Base-by-base conservation (phyloP, 768 basidiomycete species). In the Paxillus involutus region DNA sequence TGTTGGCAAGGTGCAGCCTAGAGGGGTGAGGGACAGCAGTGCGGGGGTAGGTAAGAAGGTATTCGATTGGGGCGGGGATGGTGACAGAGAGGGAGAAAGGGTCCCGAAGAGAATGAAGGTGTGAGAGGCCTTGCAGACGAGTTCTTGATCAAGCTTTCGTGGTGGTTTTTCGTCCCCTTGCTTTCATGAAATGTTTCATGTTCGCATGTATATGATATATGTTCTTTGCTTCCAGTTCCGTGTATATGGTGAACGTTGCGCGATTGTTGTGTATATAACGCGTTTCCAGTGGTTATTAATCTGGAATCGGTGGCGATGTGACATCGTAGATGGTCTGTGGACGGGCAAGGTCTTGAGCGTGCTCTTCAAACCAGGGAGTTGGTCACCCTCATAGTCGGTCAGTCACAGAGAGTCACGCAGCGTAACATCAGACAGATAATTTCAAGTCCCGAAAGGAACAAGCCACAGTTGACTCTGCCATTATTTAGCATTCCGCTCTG, bases 41-140 rank as follows among this genome's bases (percentile, higher is more conserved):
- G 32, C 12, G 6, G 36, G 52, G 6, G 19, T 47, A 10, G 35
- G 17, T 4, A 57, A 58, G 55, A 46, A 76, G 74, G 50, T 80
- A 77, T 61, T 76, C 80, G 42, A 88, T 85, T 60, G 85, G 90
- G 73, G 88, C 84, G 47, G 82, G 82, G 55, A 88, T 94, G 85
- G 84, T 84, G n/a, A 83, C 84, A 21, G 77, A 77, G 49, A 94
- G 93, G 75, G 46, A 26, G 39, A 44, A 26, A 59, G 60, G 9
- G 43, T 35, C 29, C 10, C 37, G n/a, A 69, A 64, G 60, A 62
- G 52, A 51, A 49, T 33, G 33, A 56, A 42, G 29, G 16, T 55
- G 21, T 66, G 37, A 59, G 21, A 29, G 44, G 8, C 3, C 24
- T 43, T 7, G 42, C 32, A 33, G 32, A 9, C 32, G 43, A 2